These are phyloP conservation scores for Penicillium coprophilum DNA, from an alignment of 495 filamentous ascomycete genomes.

Conservation along the genomic window DNA sequence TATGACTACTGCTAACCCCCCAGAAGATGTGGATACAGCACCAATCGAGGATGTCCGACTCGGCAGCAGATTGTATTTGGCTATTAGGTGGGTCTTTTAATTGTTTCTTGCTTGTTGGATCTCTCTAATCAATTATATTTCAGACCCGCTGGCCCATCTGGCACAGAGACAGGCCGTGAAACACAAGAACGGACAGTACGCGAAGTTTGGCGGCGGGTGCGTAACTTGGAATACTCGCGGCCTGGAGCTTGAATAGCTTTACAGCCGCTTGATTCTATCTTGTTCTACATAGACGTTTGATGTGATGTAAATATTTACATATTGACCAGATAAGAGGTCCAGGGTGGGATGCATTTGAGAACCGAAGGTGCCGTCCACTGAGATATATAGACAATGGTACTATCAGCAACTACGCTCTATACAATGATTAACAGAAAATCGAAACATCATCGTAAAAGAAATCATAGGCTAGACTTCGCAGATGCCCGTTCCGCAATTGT, in stretches of 20 bases:
- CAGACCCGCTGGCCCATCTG: slow-evolving; percentile 60
- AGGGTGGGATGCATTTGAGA: slow-evolving; percentile 17
- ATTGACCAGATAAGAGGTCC: slow-evolving; percentile 3
- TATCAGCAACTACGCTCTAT: slow-evolving; percentile 33
- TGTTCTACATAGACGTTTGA: not conserved
- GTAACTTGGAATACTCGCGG: slow-evolving; percentile 57
- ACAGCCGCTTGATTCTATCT: not conserved
- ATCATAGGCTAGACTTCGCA: slow-evolving; percentile 34
- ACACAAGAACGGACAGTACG: slow-evolving; percentile 64
- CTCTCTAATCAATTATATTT: slow-evolving; percentile 4
- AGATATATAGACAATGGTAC: slow-evolving; percentile 27
- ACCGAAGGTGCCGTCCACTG: slow-evolving; percentile 16
- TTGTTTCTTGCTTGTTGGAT: not conserved
- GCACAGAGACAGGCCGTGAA: slow-evolving; percentile 59
- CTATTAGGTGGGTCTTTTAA: slow-evolving; percentile 50
- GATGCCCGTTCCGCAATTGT: slow-evolving; percentile 34
- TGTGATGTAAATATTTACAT: not conserved
- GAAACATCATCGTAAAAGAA: slow-evolving; percentile 8
- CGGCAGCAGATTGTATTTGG: slow-evolving; percentile 64
- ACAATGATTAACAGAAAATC: slow-evolving; percentile 28
- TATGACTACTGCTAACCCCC: slow-evolving; percentile 66
- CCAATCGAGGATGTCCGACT: slow-evolving; percentile 57
- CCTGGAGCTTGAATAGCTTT: slow-evolving; percentile 43
- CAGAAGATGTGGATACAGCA: slow-evolving; percentile 51
- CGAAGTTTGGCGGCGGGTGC: slow-evolving; percentile 67